phyloP scores from a whole-genome alignment of 169 alveolate species.

The Babesia divergens region DNA sequence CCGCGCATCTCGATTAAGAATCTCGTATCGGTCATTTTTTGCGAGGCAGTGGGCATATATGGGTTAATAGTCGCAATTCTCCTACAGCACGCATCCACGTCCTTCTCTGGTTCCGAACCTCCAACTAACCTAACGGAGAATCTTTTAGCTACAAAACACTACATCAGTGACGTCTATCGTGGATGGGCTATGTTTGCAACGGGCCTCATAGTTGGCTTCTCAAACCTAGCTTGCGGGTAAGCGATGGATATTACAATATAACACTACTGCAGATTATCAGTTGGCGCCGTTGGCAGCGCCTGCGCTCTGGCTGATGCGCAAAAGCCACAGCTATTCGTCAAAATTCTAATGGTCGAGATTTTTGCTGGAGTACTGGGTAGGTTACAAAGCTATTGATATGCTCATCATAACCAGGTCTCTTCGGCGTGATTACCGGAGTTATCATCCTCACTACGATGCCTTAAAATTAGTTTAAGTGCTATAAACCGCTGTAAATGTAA shows the following conservation, averaged over 20 bases:
- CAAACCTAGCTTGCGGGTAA: constrained; percentile 97
- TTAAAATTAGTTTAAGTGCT: neutral
- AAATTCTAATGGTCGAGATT: constrained; percentile 97
- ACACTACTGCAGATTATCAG: constrained; percentile 83
- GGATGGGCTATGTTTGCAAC: constrained; percentile 96
- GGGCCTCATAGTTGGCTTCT: constrained; percentile 98
- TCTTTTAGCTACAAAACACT: constrained; percentile 42
- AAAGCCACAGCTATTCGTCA: constrained; percentile 97
- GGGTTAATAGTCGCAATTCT: constrained; percentile 75
- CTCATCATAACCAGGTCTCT: constrained; percentile 59
- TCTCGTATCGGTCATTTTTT: constrained; percentile 96
- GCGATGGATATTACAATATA: neutral
- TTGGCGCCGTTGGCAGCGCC: constrained; percentile 99
- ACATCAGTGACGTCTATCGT: constrained; percentile 74
- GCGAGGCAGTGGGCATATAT: constrained; percentile 98
- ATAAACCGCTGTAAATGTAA: neutral
- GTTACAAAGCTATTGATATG: neutral
- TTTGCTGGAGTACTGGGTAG: constrained; percentile 98
- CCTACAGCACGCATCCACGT: constrained; percentile 56
- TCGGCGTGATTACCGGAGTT: constrained; percentile 91
- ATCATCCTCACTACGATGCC: constrained; percentile 39
- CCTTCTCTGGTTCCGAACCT: constrained; percentile 65
- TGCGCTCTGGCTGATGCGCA: constrained; percentile 99
- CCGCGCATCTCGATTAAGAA: constrained; percentile 99
- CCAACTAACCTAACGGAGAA: constrained; percentile 63